Conservation (phyloP, 805 yeast genomes). For the Yamadazyma endophytica region DNA sequence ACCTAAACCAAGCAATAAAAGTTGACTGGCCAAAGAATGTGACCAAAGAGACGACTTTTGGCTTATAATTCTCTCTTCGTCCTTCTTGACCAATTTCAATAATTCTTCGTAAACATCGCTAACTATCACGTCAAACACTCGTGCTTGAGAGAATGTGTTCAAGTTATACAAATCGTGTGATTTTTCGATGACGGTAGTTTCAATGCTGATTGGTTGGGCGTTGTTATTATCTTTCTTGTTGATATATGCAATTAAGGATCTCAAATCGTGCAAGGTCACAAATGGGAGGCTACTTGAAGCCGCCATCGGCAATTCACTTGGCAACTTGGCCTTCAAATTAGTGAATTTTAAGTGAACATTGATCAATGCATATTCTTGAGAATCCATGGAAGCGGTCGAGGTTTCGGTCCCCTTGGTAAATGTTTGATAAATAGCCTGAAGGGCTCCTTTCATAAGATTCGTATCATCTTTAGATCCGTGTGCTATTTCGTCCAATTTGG, state of each 20-base stretch:
- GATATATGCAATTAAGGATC: constrained; percentile 58
- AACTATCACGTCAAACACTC: constrained; percentile 47
- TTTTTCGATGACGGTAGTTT: constrained; percentile 38
- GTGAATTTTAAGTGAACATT: constrained; percentile 63
- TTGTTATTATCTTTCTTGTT: constrained; percentile 32
- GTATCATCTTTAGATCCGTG: constrained; percentile 16
- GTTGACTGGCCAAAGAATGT: constrained; percentile 54
- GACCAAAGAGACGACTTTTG: constrained; percentile 54
- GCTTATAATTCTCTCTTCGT: constrained; percentile 44
- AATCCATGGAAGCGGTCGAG: constrained; percentile 2
- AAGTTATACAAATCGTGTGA: constrained; percentile 34
- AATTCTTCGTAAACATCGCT: constrained; percentile 58
- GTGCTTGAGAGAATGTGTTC: constrained; percentile 37
- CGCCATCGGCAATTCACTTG: constrained; percentile 46
- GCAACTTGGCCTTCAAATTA: constrained; percentile 57
- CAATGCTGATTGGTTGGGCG: constrained; percentile 27
- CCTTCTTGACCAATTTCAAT: constrained; percentile 48
- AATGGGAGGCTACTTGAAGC: constrained; percentile 49
- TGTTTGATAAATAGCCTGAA: constrained; percentile 39
- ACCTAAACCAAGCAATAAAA: constrained; percentile 55
- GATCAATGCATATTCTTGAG: constrained; percentile 55
- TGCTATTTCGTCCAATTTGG: constrained; percentile 2
- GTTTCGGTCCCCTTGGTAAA: constrained; percentile 17
- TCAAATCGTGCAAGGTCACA: constrained; percentile 53
- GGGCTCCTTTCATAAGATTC: constrained; percentile 33